Evolutionary conservation across 441 rosid species (phyloP).

Genomic region (Melastoma candidum): DNA sequence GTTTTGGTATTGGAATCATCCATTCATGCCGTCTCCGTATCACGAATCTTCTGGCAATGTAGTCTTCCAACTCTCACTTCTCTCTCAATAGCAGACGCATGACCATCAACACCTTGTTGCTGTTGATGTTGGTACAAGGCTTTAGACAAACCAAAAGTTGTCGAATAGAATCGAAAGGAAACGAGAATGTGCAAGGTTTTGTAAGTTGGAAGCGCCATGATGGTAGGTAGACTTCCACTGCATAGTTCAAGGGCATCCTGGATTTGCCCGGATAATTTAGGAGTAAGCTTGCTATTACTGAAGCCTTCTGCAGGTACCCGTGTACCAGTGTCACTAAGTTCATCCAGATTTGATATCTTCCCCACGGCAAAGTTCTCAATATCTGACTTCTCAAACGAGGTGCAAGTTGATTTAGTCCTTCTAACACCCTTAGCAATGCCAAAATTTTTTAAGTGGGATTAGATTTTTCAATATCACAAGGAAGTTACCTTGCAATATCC

Average conservation of each 20-base stretch:
- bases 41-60: constrained; percentile 99
- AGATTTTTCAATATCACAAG: constrained; percentile 92
- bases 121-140: constrained; percentile 97
- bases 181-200: constrained; percentile 92
- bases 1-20: too few relatives aligned
- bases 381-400: constrained; percentile 75
- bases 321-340: constrained; percentile 37
- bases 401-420: constrained; percentile 92
- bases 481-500: constrained; percentile 95
- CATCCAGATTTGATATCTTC: constrained; percentile 42
- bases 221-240: constrained; percentile 84
- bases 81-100: constrained; percentile 76
- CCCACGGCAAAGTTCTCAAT: constrained; percentile 71
- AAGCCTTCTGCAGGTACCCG: constrained; percentile 80
- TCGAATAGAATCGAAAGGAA: constrained; percentile 98
- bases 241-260: constrained; percentile 99
- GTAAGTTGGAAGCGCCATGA: constrained; percentile 98
- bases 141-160: constrained; percentile 98
- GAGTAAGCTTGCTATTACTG: constrained; percentile 86
- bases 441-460: constrained; percentile 82
- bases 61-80: constrained; percentile 93
- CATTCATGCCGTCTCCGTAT: too few relatives aligned
- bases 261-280: constrained; percentile 95
- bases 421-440: constrained; percentile 82
- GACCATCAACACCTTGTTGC: constrained; percentile 99